phyloP scores from a whole-genome alignment of 1,139 yeast genomes.

The Taphrina betulina region DNA sequence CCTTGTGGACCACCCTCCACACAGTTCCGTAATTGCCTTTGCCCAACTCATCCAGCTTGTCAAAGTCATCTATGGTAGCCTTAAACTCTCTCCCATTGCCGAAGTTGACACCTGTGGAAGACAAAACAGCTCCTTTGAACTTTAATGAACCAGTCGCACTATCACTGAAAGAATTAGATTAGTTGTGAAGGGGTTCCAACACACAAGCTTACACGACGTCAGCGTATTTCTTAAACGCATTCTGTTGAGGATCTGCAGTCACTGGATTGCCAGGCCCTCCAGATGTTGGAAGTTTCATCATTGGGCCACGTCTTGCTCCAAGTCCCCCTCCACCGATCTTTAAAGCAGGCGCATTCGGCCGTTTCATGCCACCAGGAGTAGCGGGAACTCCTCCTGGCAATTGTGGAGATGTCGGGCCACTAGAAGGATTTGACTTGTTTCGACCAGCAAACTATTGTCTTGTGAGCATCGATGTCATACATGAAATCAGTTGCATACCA shows the following conservation, averaged over 20 bases:
- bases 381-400: background rate
- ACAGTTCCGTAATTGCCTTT: slow-evolving; percentile 95
- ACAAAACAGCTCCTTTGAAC: slow-evolving; percentile 88
- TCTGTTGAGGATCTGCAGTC: slow-evolving; percentile 21
- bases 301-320: slow-evolving; percentile 22
- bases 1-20: slow-evolving; percentile 80
- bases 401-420: background rate
- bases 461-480: background rate
- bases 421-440: slow-evolving; percentile 10
- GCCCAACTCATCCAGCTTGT: slow-evolving; percentile 75
- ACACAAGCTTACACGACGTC: slow-evolving; percentile 23
- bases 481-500: background rate
- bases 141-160: slow-evolving; percentile 87
- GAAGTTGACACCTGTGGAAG: slow-evolving; percentile 88
- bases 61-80: slow-evolving; percentile 75
- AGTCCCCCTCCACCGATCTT: slow-evolving; percentile 21
- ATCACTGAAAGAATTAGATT: slow-evolving; percentile 43
- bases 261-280: background rate
- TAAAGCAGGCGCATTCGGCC: slow-evolving; percentile 17
- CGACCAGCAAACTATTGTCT: slow-evolving; percentile 23
- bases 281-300: slow-evolving; percentile 23
- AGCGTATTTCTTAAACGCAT: slow-evolving; percentile 20
- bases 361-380: slow-evolving; percentile 17
- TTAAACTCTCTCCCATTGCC: slow-evolving; percentile 82
- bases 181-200: too few species aligned